Evolutionary conservation across 1,284 basidiomycete species (phyloP), one percentile per base, ranked within the genome.

Genomic region (Pascua guehoae): DNA sequence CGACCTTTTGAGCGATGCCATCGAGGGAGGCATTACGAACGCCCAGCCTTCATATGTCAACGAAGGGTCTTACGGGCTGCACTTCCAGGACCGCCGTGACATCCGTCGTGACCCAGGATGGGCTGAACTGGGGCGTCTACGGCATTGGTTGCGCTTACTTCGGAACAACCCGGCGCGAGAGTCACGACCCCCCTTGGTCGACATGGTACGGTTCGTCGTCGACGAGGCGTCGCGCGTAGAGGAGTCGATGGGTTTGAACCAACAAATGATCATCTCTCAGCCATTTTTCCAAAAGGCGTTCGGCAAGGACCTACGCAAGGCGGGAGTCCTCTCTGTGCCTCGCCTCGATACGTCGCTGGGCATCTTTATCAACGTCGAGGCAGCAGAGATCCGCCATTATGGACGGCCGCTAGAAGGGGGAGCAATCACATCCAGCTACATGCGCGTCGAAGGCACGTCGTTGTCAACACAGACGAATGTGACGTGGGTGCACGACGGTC

Each of bases 81-180:
- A 76, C 17, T 63, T 69, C 11, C 57, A 69, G 37, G 72, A 74
- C 50, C 62, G 65, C 24, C 62, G 69, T 2, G 67, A 66, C 49
- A 66, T 73, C 17, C 67, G 74, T 15, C 58, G 62, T 15, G 69
- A 73, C 47, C 57, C 65, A 1, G 74, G 74, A 7, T 76, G 74
- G 74, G 60, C 66, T 46, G 55, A 69, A 10, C 52, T 76, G 3
- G 60, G 68, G 37, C 65, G 72, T 1, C 61, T 74, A n/a, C 61
- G 72, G 5, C 68, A 74, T 41, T 75, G 71, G 71, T 42, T 62
- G 43, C 60, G 61, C 24, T 49, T 32, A 51, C 36, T 32, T 32
- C 24, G 43, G 50, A 51, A 7, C 39, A 48, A 32, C 52, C 40
- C 5, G 41, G 49, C 14, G 40, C 37, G 42, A 14, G 18, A 32